Base-by-base conservation (phyloP, 2,329 filamentous ascomycete species). In the Ophiostoma sp. region DNA sequence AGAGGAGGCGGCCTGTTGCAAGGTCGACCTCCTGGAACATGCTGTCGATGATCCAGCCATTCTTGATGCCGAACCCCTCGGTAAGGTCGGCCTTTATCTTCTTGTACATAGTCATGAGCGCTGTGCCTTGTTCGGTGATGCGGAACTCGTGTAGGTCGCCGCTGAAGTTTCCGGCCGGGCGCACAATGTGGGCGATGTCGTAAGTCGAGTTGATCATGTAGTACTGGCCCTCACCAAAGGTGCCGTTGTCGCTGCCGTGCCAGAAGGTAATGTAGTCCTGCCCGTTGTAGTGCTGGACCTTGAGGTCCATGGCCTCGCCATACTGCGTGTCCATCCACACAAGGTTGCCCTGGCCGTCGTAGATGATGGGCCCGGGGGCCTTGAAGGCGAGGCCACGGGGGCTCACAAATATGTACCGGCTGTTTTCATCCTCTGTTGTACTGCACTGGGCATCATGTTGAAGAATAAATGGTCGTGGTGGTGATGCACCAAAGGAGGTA, bases 341-440 rank as follows among this genome's bases (percentile, higher is more conserved):
- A 0, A 86, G 76, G 66, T 85, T 82, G 1, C 84, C 84, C 58
- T 83, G 75, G 71, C 84, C 79, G 11, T 80, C 79, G 72, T 85
- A 82, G 71, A 86, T 85, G 72, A 86, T 86, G 1, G 83, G 81
- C 0, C 78, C 83, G 2, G 83, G 78, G 73, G 86, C 83, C 2
- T 18, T 18, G 5, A 70, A 60, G 49, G 69, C 66, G n/a, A 68
- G 68, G 9, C 72, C 72, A 38, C 72, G 73, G 3, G 74, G 73
- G 40, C 71, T 72, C 3, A 73, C 45, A 62, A 75, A 75, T 8
- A 73, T 68, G 67, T 74, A 74, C 14, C 45, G 42, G 38, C 63
- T 45, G 6, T n/a, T n/a, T 5, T 36, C n/a, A 9, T 36, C 44
- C 14, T 67, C 45, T 3, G 36, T 12, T 8, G 16, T 6, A 16